A percentile compares a stretch with the other conserved stretches of the same genome.
Conservation (phyloP, 2,329 filamentous ascomycete species). For the Cytospora mali region DNA sequence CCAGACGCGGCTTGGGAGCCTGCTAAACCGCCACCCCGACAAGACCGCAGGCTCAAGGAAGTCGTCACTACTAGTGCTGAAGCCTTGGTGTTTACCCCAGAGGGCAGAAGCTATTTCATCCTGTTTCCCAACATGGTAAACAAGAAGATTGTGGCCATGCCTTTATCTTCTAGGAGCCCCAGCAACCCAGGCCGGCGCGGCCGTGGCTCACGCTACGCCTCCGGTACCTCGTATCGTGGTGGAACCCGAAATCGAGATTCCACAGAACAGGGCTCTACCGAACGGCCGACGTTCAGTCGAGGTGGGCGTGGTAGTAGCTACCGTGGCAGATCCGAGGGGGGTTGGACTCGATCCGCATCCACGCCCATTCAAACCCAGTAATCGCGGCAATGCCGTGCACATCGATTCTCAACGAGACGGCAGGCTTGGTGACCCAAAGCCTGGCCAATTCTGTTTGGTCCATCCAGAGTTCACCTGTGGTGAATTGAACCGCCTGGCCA, state of each 20-base stretch:
- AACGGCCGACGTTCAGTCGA: conserved; percentile 33
- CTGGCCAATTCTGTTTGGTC: conserved; percentile 8
- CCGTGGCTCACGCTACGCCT: conserved; percentile 28
- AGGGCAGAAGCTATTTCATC: conserved; percentile 43
- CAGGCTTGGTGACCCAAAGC: conserved; percentile 1
- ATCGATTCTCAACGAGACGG: neutral
- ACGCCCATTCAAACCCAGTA: conserved; percentile 33
- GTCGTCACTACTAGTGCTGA: conserved; percentile 49
- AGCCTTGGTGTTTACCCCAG: conserved; percentile 44
- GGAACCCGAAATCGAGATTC: conserved; percentile 30
- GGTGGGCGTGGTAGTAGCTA: conserved; percentile 45
- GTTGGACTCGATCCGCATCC: conserved; percentile 42
- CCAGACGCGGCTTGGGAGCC: conserved; percentile 67
- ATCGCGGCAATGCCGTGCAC: conserved; percentile 4
- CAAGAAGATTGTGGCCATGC: conserved; percentile 42
- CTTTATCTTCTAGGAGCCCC: conserved; percentile 36
- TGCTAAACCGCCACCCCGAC: conserved; percentile 56
- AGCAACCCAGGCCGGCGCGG: conserved; percentile 38
- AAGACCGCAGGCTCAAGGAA: conserved; percentile 55
- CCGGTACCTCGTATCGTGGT: conserved; percentile 28
- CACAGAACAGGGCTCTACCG: conserved; percentile 34
- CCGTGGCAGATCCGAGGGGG: conserved; percentile 44
- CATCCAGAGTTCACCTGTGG: conserved; percentile 16
- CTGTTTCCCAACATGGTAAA: conserved; percentile 46
- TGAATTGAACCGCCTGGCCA: conserved; percentile 16